Conservation (phyloP, 441 rosid genomes). For the Gossypium laxum region DNA sequence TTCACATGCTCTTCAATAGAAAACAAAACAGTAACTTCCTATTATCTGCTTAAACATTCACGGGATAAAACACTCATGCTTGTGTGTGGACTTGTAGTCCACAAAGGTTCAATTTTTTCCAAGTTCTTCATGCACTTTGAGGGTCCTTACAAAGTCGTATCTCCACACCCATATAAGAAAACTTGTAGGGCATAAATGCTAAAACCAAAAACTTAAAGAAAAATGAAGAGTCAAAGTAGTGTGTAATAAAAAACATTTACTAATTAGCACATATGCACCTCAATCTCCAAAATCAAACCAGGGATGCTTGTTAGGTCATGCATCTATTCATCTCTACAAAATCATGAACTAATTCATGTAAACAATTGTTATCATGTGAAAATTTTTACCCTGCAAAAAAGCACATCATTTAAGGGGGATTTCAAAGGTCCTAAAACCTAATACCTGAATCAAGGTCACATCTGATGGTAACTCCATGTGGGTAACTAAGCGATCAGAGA, state of each 20-base stretch:
- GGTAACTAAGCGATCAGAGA: conserved; percentile 53
- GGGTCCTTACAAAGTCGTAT: background rate
- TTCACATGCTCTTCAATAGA: background rate
- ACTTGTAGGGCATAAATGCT: background rate
- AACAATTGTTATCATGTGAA: background rate
- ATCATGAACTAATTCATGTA: background rate
- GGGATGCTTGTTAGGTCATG: background rate
- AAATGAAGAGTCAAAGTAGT: background rate
- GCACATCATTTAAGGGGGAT: background rate
- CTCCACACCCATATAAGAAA: background rate
- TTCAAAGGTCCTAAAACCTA: conserved; percentile 24
- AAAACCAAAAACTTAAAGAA: background rate
- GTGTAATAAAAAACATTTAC: background rate
- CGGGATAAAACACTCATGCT: background rate
- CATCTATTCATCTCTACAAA: background rate
- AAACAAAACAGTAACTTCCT: background rate
- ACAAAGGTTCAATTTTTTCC: background rate
- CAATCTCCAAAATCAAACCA: background rate
- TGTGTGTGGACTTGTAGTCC: background rate
- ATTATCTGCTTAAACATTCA: background rate
- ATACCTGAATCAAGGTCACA: conserved; percentile 38
- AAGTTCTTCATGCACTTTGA: background rate
- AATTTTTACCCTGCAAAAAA: background rate
- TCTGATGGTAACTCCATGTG: conserved; percentile 57
- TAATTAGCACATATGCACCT: background rate